phyloP scores from a whole-genome alignment of 1,284 basidiomycete species.

The Melampsora americana region DNA sequence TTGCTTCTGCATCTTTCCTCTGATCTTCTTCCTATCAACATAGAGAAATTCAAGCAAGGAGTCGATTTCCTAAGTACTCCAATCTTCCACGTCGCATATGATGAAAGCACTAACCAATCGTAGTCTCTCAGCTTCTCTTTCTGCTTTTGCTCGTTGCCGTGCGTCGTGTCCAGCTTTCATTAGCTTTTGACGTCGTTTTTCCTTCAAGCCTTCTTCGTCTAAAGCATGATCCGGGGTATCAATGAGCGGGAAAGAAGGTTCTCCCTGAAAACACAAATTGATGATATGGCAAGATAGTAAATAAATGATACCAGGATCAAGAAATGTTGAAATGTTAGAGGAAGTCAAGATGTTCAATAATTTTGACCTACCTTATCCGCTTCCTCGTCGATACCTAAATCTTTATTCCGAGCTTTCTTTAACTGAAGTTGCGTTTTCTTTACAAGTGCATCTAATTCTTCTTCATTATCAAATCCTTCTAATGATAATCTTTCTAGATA shows the following conservation, averaged over 20 bases:
- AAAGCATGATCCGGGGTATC: constrained; percentile 89
- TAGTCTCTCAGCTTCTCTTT: constrained; percentile 80
- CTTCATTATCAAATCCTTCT: constrained; percentile 69
- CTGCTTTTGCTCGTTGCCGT: constrained; percentile 74
- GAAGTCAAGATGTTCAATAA: no score
- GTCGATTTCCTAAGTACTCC: neutral
- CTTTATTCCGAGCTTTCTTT: constrained; percentile 69
- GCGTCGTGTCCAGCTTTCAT: constrained; percentile 95
- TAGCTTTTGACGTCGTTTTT: constrained; percentile 88
- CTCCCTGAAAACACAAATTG: constrained; percentile 64
- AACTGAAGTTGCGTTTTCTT: constrained; percentile 71
- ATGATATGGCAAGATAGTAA: neutral
- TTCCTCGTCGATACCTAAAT: constrained; percentile 65
- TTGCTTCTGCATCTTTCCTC: constrained; percentile 32
- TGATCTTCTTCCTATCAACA: constrained; percentile 25
- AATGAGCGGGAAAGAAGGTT: constrained; percentile 77
- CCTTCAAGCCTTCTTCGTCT: constrained; percentile 86
- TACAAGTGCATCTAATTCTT: constrained; percentile 54
- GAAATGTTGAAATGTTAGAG: neutral
- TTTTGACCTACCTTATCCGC: constrained; percentile 55
- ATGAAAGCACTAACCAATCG: constrained; percentile 48
- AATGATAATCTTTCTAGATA: constrained; percentile 62
- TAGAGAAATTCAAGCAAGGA: neutral
- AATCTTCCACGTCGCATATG: neutral
- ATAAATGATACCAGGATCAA: neutral